A percentile compares a stretch with the other conserved stretches of the same genome.
phyloP scores from a whole-genome alignment of 176 grass and related monocot genomes.

The Microstegium vimineum region DNA sequence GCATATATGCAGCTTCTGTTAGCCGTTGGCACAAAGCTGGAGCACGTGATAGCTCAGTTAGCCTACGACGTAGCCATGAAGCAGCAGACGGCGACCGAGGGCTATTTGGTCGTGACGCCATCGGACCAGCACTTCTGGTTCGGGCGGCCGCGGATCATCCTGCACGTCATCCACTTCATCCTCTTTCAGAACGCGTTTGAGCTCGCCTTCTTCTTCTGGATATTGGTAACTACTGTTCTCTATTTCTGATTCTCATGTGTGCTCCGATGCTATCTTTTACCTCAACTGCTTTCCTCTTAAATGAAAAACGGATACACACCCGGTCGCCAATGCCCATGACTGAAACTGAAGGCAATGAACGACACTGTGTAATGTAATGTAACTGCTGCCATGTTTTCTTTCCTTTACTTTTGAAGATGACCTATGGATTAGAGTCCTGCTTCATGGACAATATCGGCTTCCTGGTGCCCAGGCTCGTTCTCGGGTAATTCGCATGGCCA shows the following conservation, averaged over 20 bases:
- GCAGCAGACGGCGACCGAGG: constrained; percentile 49
- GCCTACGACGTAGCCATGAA: constrained; percentile 79
- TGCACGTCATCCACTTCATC: constrained; percentile 84
- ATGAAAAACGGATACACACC: no score
- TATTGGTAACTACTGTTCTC: constrained; percentile 82
- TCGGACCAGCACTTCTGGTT: constrained; percentile 97
- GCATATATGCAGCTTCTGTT: constrained; percentile 83
- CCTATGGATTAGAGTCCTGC: constrained; percentile 75
- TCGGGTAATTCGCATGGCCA: constrained; percentile 55
- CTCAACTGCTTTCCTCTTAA: no score
- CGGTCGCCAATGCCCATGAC: background rate
- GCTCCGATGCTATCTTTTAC: no score
- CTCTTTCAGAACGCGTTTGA: constrained; percentile 98
- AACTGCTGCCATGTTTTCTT: no score
- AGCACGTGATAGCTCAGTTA: constrained; percentile 78
- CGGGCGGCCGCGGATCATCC: constrained; percentile 49
- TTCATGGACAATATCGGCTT: constrained; percentile 69
- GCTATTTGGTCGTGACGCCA: constrained; percentile 74
- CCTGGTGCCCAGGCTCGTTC: constrained; percentile 78
- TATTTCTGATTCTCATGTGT: background rate
- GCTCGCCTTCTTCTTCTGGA: constrained; percentile 90
- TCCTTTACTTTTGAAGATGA: constrained; percentile 40
- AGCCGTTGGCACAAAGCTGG: constrained; percentile 84
- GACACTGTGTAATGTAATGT: background rate
- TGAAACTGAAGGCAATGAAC: no score